These are phyloP conservation scores for Echria macrotheca DNA, from an alignment of 495 filamentous ascomycete species.

Conservation along the genomic window DNA sequence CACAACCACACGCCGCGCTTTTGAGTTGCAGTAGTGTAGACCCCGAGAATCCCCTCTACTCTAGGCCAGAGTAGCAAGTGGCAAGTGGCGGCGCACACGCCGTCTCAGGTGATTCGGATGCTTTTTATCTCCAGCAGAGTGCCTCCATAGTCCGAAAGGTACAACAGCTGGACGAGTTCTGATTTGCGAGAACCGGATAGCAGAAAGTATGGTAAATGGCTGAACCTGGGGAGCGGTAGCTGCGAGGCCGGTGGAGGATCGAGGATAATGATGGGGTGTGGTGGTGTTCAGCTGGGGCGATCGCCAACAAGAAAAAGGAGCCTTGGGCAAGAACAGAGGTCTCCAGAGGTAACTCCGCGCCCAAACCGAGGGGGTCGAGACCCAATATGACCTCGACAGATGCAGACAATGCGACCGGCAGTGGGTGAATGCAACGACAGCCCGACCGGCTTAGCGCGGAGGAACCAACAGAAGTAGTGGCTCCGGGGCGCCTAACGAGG, in stretches of 20 bases:
- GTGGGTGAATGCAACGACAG: slow-evolving; percentile 16
- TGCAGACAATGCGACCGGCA: slow-evolving; percentile 12
- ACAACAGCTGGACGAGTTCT: no score
- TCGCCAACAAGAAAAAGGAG: not conserved
- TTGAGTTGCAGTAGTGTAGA: no score
- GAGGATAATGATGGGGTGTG: not conserved
- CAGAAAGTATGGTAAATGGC: slow-evolving; percentile 6
- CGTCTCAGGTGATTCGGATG: not conserved
- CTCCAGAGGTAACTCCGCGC: slow-evolving; percentile 8
- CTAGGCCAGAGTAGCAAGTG: slow-evolving; percentile 18
- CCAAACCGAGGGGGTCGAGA: slow-evolving; percentile 12
- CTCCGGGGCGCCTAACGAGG: not conserved
- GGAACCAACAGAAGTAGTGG: slow-evolving; percentile 1
- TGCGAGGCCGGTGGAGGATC: not conserved
- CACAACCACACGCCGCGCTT: no score
- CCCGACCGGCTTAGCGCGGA: slow-evolving; percentile 7
- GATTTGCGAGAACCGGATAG: slow-evolving; percentile 13
- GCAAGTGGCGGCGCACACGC: slow-evolving; percentile 14
- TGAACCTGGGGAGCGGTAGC: no score
- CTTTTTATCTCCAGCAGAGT: no score
- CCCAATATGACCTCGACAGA: slow-evolving; percentile 12
- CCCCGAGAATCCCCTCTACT: no score
- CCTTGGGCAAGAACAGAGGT: slow-evolving; percentile 14
- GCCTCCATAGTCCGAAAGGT: no score
- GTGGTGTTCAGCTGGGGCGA: not conserved